phyloP scores from a whole-genome alignment of 306 rosid species.

The Castanea crenata region DNA sequence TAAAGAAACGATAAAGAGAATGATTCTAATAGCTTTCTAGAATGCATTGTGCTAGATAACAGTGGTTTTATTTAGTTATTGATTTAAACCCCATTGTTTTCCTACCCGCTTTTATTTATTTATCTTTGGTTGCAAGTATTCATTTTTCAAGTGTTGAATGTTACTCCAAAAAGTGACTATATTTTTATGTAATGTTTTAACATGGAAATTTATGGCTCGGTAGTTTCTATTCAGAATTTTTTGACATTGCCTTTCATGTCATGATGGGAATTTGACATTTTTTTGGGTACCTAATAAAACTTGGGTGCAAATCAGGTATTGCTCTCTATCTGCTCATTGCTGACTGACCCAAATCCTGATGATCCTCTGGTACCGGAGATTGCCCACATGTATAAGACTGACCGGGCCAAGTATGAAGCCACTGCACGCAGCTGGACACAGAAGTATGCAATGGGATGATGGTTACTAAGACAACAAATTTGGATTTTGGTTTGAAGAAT shows the following conservation, averaged over 20 bases:
- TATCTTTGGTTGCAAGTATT: neutral
- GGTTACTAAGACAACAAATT: slow-evolving; percentile 17
- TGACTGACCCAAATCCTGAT: slow-evolving; percentile 78
- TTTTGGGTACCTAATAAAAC: slow-evolving; percentile 12
- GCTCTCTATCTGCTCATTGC: slow-evolving; percentile 76
- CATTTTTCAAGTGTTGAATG: neutral
- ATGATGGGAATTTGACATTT: neutral
- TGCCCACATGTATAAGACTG: slow-evolving; percentile 77
- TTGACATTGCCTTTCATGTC: neutral
- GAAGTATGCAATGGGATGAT: slow-evolving; percentile 74
- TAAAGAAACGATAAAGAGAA: neutral
- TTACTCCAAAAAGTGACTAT: neutral
- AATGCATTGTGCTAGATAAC: neutral
- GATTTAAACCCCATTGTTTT: neutral
- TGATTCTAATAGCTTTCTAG: neutral
- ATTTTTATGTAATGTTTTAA: neutral
- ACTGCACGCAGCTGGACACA: slow-evolving; percentile 86
- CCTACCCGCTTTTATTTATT: neutral
- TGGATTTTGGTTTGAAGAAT: slow-evolving; percentile 21
- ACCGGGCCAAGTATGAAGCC: slow-evolving; percentile 62
- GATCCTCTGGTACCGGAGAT: slow-evolving; percentile 83
- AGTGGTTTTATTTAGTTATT: no score
- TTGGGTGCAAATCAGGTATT: slow-evolving; percentile 48
- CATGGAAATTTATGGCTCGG: neutral
- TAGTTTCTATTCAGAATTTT: neutral